Percentiles rank a stretch among this genome's conserved stretches.
phyloP scores from a whole-genome alignment of 2,329 filamentous ascomycete species.

The Aspergillus udagawae region DNA sequence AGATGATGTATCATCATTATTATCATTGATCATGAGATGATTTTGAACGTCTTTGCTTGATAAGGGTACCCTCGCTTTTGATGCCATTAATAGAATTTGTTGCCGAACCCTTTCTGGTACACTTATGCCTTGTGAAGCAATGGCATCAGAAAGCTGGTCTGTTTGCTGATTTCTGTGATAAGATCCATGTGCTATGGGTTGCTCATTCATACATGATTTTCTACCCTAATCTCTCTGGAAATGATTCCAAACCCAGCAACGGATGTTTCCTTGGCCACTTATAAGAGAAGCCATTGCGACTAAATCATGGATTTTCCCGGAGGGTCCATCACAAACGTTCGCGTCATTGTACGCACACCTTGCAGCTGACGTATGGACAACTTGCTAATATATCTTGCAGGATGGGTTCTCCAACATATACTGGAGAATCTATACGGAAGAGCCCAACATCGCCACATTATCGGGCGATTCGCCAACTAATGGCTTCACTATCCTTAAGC shows the following conservation, averaged over 20 bases:
- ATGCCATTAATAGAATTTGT: neutral
- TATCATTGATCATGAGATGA: neutral
- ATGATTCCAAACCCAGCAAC: conserved; percentile 29
- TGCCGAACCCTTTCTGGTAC: neutral
- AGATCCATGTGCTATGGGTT: conserved; percentile 17
- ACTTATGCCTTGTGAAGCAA: conserved; percentile 7
- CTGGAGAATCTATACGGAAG: conserved; percentile 42
- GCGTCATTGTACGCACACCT: conserved; percentile 36
- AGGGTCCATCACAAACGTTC: conserved; percentile 40
- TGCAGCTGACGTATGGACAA: neutral
- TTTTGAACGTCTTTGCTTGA: neutral
- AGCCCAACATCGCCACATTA: conserved; percentile 26
- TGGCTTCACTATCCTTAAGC: conserved; percentile 35
- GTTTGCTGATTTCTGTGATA: conserved; percentile 17
- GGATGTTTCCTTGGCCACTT: conserved; percentile 22
- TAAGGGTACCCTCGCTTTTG: neutral
- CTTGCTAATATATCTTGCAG: conserved; percentile 26
- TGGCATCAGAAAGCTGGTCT: conserved; percentile 16
- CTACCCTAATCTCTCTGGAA: conserved; percentile 21
- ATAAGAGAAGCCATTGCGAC: conserved; percentile 23
- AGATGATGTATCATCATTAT: neutral
- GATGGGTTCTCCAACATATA: conserved; percentile 42
- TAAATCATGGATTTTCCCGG: conserved; percentile 43
- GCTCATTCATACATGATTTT: conserved; percentile 9
- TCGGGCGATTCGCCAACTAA: conserved; percentile 31